Conservation (phyloP, 345 rosid genomes). For the Schrenkiella parvula region DNA sequence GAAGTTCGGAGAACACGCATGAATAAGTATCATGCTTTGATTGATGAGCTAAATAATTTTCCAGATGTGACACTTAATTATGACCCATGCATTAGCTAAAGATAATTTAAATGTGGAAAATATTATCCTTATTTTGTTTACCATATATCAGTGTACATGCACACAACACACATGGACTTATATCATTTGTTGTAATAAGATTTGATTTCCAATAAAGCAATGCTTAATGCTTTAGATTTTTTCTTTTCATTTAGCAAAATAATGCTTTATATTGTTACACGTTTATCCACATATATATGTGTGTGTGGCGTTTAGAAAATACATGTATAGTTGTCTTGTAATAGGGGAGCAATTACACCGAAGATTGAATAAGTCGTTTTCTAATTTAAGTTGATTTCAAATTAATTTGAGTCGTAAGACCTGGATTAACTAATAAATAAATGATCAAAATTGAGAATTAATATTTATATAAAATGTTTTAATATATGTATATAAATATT, state of each 20-base stretch:
- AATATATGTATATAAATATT: background rate
- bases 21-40: constrained; percentile 11
- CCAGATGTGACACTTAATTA: constrained; percentile 25
- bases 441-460: background rate
- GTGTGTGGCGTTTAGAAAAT: background rate
- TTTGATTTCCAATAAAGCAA: background rate
- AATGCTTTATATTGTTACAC: background rate
- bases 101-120: background rate
- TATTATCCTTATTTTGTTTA: constrained; percentile 4
- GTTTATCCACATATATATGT: background rate
- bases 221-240: constrained; percentile 1
- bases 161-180: constrained; percentile 8
- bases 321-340: constrained; percentile 16
- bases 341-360: constrained; percentile 29
- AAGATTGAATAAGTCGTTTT: constrained; percentile 20
- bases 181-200: constrained; percentile 6
- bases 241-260: no score
- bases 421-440: background rate
- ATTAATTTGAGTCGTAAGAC: constrained; percentile 1
- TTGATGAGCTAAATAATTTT: constrained; percentile 29
- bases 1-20: constrained; percentile 23
- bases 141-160: background rate
- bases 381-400: constrained; percentile 5
- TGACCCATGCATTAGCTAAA: constrained; percentile 15
- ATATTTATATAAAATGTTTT: no score